These are phyloP conservation scores for Dipteronia dyeriana DNA, from an alignment of 345 rosid genomes.

Conservation along the genomic window DNA sequence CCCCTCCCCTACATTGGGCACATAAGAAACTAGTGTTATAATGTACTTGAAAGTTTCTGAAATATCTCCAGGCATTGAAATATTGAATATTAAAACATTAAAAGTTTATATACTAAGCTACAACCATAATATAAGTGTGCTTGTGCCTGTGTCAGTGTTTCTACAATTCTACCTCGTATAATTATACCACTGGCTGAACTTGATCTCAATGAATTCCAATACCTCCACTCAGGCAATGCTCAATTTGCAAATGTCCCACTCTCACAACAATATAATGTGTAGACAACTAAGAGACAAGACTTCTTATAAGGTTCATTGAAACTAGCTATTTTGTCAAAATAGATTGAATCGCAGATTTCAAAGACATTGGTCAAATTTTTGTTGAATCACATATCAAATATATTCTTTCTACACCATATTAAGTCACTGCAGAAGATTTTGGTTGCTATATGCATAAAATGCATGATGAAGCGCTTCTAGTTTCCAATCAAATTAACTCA, in stretches of 20 bases:
- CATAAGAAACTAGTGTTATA: not conserved
- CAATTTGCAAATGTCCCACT: not conserved
- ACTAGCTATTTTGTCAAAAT: not conserved
- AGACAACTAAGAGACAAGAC: not conserved
- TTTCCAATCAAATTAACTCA: not conserved
- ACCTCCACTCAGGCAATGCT: too few relatives aligned
- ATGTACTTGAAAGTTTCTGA: not conserved
- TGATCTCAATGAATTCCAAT: slow-evolving; percentile 2
- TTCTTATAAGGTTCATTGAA: not conserved
- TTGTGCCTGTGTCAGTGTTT: not conserved
- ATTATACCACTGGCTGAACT: not conserved
- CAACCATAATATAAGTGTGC: not conserved
- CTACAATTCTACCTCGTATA: not conserved
- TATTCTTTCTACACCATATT: not conserved
- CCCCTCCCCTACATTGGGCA: not conserved
- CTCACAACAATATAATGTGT: not conserved
- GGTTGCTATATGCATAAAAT: not conserved
- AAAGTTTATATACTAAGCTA: not conserved
- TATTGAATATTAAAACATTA: not conserved
- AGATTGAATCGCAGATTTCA: not conserved
- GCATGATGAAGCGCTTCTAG: not conserved
- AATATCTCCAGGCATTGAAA: not conserved
- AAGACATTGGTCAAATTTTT: not conserved
- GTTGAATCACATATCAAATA: not conserved
- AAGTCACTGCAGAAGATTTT: not conserved